Conservation (phyloP, 352 stramenopile genomes). For the Pythium dissimile region DNA sequence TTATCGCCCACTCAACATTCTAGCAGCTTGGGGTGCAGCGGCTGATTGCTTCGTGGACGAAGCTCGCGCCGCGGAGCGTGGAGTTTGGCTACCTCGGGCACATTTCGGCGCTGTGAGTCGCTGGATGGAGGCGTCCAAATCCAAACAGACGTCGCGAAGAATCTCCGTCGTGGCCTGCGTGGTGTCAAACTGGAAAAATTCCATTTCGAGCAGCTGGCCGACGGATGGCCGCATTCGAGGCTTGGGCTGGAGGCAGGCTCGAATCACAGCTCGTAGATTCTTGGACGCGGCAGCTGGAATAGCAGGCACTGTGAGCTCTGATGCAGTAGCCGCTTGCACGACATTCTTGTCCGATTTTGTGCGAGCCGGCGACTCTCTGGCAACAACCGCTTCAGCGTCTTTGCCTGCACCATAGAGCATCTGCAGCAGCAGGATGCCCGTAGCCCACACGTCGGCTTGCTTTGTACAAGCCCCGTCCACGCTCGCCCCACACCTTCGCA, state of each 20-base stretch:
- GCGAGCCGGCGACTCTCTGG: background rate
- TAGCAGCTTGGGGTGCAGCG: too few species aligned
- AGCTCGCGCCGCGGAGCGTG: background rate
- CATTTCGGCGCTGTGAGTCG: slow-evolving; percentile 14
- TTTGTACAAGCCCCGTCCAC: background rate
- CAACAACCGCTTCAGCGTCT: background rate
- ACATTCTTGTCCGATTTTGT: background rate
- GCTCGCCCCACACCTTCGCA: background rate
- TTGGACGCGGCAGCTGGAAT: slow-evolving; percentile 27
- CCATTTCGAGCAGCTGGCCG: slow-evolving; percentile 29
- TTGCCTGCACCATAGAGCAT: background rate
- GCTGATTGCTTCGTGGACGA: background rate
- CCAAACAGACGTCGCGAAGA: slow-evolving; percentile 48
- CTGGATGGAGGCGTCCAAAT: slow-evolving; percentile 59
- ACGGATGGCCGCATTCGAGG: slow-evolving; percentile 36
- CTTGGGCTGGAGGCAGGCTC: slow-evolving; percentile 38
- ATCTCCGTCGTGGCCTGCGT: slow-evolving; percentile 46
- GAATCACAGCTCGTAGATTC: slow-evolving; percentile 36
- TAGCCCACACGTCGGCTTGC: background rate
- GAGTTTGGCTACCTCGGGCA: background rate
- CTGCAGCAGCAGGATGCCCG: background rate
- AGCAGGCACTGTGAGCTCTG: background rate
- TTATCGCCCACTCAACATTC: too few species aligned
- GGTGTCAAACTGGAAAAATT: slow-evolving; percentile 58
- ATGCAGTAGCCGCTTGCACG: background rate